Evolutionary conservation across 352 stramenopile genomes (phyloP).

Genomic region (Pythium rhizo-oryzae): DNA sequence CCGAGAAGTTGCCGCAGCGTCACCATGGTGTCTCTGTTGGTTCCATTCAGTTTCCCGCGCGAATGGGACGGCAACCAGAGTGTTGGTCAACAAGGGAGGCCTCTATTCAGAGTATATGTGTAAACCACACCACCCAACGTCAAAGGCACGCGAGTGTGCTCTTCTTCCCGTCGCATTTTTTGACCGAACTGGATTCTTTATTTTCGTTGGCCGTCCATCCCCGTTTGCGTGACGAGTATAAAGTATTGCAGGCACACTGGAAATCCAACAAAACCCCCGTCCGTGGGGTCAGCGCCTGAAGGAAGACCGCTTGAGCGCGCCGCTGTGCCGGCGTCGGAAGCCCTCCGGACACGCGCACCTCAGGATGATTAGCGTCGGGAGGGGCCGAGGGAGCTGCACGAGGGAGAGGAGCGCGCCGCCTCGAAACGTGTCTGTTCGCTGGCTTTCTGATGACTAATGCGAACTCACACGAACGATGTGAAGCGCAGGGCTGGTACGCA

Average conservation of each 20-base stretch:
- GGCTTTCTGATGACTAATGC: too few species aligned
- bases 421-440: background rate
- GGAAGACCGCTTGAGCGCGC: background rate
- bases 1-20: slow-evolving; percentile 58
- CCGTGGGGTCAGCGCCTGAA: too few species aligned
- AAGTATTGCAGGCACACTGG: slow-evolving; percentile 16
- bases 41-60: background rate
- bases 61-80: background rate
- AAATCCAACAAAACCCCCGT: slow-evolving; percentile 1
- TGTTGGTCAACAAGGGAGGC: background rate
- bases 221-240: background rate
- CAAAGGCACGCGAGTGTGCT: background rate
- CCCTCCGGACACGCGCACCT: slow-evolving; percentile 8
- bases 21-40: slow-evolving; percentile 39
- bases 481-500: too few species aligned
- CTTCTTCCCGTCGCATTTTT: slow-evolving; percentile 24
- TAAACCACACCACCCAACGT: slow-evolving; percentile 13
- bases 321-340: background rate
- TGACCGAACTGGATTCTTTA: slow-evolving; percentile 29
- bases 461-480: too few species aligned
- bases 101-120: background rate
- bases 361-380: background rate
- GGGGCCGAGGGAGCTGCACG: background rate
- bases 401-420: slow-evolving; percentile 3
- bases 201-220: slow-evolving; percentile 11